phyloP scores from a whole-genome alignment of 2,329 filamentous ascomycete species.

The Aciculosporium take region DNA sequence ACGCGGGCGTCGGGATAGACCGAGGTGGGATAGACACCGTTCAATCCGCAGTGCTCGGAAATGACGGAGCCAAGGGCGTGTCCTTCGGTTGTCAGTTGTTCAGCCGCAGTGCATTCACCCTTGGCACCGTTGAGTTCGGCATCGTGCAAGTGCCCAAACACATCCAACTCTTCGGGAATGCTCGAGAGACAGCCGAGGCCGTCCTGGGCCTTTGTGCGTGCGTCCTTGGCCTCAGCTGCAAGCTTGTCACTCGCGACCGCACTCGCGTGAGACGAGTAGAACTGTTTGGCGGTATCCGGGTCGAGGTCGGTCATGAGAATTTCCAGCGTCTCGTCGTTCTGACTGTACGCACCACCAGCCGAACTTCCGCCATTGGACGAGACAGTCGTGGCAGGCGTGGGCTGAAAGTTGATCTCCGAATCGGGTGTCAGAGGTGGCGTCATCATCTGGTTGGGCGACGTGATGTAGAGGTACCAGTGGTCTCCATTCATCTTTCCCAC shows the following conservation, averaged over 20 bases:
- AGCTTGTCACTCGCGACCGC: constrained; percentile 74
- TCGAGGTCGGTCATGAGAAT: constrained; percentile 61
- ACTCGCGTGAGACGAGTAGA: constrained; percentile 61
- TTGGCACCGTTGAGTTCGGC: constrained; percentile 38
- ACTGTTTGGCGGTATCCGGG: constrained; percentile 54
- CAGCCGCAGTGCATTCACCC: constrained; percentile 34
- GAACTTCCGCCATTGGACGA: constrained; percentile 32
- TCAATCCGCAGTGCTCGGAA: constrained; percentile 76
- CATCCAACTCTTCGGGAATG: constrained; percentile 52
- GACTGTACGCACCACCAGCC: constrained; percentile 25
- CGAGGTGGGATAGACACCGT: constrained; percentile 72
- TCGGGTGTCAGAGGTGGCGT: constrained; percentile 73
- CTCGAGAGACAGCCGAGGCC: constrained; percentile 45
- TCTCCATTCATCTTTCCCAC: constrained; percentile 99
- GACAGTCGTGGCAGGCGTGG: constrained; percentile 34
- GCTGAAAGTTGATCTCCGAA: constrained; percentile 23
- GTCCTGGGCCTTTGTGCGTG: constrained; percentile 43
- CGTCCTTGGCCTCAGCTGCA: constrained; percentile 50
- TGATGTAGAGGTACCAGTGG: constrained; percentile 98
- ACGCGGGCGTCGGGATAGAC: constrained; percentile 87
- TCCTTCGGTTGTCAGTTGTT: constrained; percentile 79
- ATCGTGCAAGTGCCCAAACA: constrained; percentile 57
- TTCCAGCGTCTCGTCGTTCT: constrained; percentile 62
- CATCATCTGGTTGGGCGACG: constrained; percentile 63
- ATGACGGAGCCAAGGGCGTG: constrained; percentile 88